These are phyloP conservation scores for Boletellus sp. DNA, from an alignment of 768 basidiomycete species.

Conservation along the genomic window DNA sequence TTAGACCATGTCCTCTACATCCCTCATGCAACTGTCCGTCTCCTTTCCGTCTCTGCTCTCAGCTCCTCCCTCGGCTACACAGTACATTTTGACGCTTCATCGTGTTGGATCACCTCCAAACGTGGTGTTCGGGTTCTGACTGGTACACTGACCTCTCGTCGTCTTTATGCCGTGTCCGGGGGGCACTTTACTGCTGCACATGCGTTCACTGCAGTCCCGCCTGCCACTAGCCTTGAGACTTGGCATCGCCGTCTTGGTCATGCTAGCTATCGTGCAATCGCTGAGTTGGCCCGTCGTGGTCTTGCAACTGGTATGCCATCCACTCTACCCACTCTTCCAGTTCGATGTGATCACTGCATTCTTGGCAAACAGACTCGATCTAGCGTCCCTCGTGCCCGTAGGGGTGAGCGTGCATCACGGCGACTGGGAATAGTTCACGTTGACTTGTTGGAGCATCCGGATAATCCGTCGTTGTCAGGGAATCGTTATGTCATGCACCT, in stretches of 20 bases:
- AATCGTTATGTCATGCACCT: conserved; percentile 7
- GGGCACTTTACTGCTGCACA: conserved; percentile 8
- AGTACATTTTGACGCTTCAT: conserved; percentile 17
- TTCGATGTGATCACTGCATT: conserved; percentile 34
- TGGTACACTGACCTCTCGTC: background rate
- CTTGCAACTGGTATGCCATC: conserved; percentile 7
- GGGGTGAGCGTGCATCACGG: conserved; percentile 25
- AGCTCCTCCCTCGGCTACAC: conserved; percentile 4
- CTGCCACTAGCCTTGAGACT: conserved; percentile 16
- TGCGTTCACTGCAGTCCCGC: conserved; percentile 5
- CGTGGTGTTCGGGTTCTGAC: background rate
- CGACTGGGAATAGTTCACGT: conserved; percentile 23
- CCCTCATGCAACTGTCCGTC: conserved; percentile 20
- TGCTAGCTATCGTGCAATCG: conserved; percentile 22
- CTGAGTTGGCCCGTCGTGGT: conserved; percentile 10
- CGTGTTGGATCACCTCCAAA: conserved; percentile 1
- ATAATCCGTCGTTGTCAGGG: background rate
- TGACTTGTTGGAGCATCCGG: conserved; percentile 27
- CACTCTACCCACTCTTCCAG: conserved; percentile 6
- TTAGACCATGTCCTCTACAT: conserved; percentile 19
- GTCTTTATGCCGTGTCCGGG: background rate
- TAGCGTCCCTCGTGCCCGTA: conserved; percentile 28
- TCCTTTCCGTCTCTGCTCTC: conserved; percentile 23
- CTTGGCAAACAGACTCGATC: conserved; percentile 37
- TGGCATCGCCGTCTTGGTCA: conserved; percentile 32